These are phyloP conservation scores for Colletotrichum nymphaeae DNA, from an alignment of 2,329 filamentous ascomycete species.

Conservation along the genomic window DNA sequence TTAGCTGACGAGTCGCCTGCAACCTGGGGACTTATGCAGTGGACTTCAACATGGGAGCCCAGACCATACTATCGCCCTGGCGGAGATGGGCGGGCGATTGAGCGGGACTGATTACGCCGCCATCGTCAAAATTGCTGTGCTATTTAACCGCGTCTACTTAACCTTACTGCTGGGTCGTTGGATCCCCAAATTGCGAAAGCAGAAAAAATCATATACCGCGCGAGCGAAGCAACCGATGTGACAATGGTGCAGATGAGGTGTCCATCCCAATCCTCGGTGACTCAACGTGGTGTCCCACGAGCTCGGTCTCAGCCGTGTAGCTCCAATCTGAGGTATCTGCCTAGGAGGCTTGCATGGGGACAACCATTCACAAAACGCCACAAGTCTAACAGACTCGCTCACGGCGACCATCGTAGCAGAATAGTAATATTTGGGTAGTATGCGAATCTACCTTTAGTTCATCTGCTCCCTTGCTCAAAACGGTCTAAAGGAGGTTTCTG, in stretches of 20 bases:
- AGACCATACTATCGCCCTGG: not conserved
- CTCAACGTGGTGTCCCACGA: not conserved
- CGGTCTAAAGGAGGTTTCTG: not conserved
- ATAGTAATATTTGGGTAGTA: not conserved
- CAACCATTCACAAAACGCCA: not conserved
- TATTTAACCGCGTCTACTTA: not conserved
- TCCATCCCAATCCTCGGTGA: not conserved
- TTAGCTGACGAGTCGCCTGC: not conserved
- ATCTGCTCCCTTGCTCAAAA: not conserved
- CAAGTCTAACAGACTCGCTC: not conserved
- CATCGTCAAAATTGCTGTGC: not conserved
- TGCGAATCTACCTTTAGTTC: not conserved
- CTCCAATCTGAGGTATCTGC: conserved; percentile 6
- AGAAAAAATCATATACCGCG: not conserved
- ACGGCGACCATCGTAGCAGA: not conserved
- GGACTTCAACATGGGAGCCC: not conserved
- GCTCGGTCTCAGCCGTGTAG: not conserved
- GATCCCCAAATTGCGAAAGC: not conserved
- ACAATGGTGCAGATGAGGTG: not conserved
- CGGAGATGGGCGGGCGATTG: not conserved
- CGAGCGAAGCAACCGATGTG: not conserved
- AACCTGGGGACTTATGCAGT: not conserved
- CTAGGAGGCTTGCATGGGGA: not conserved
- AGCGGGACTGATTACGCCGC: not conserved
- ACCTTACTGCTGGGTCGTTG: not conserved